phyloP scores from a whole-genome alignment of 1,284 basidiomycete genomes.

The Termitomyces sp. region DNA sequence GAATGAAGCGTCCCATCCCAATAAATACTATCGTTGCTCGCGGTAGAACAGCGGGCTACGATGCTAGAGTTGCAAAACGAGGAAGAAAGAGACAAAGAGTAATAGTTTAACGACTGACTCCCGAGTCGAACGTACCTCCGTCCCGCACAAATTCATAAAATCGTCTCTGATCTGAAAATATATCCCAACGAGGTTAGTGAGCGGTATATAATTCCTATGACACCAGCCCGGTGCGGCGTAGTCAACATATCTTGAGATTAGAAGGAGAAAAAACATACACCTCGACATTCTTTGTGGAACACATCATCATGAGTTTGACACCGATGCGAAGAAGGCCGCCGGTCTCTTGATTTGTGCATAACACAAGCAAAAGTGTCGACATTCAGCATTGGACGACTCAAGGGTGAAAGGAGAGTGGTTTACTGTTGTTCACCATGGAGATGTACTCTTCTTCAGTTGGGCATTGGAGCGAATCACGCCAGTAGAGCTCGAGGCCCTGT shows the following conservation, averaged over 20 bases:
- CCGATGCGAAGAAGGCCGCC: slow-evolving; percentile 92
- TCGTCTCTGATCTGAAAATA: slow-evolving; percentile 98
- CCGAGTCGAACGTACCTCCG: slow-evolving; percentile 48
- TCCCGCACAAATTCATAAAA: slow-evolving; percentile 92
- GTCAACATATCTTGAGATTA: not conserved
- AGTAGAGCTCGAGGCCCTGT: slow-evolving; percentile 92
- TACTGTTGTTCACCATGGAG: slow-evolving; percentile 95
- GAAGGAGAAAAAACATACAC: slow-evolving; percentile 43
- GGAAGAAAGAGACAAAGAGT: not conserved
- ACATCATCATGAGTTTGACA: slow-evolving; percentile 96
- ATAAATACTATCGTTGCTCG: not conserved
- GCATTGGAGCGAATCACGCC: slow-evolving; percentile 89
- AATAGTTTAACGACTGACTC: too few species aligned
- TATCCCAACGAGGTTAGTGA: slow-evolving; percentile 92
- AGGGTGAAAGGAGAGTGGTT: slow-evolving; percentile 23
- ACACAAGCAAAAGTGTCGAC: not conserved
- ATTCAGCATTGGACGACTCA: not conserved
- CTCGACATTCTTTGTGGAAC: slow-evolving; percentile 53
- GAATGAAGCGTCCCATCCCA: not conserved
- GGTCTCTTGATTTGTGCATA: slow-evolving; percentile 62
- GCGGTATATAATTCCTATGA: slow-evolving; percentile 79
- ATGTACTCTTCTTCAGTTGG: slow-evolving; percentile 96
- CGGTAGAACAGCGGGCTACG: not conserved
- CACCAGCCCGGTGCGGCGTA: not conserved
- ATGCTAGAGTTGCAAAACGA: too few species aligned